A percentile compares a stretch with the other conserved stretches of the same genome.
Evolutionary conservation across 1,139 yeast genomes (phyloP).

Genomic region (Suhomyces atakaporum): DNA sequence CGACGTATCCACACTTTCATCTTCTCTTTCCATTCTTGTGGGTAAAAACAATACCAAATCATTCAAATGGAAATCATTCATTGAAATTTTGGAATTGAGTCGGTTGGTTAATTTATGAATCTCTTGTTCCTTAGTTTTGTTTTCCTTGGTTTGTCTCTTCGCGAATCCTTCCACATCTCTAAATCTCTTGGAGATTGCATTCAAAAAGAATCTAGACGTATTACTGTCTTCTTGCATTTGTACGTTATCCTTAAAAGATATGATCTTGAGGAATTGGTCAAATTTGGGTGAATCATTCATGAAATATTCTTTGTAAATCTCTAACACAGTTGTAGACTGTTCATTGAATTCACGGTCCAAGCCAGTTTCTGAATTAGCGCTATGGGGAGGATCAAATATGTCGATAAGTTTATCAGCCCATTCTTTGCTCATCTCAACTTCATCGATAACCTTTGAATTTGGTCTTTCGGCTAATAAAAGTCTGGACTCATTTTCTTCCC

Average conservation of each 20-base stretch:
- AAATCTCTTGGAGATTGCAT: slow-evolving; percentile 74
- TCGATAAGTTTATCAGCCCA: slow-evolving; percentile 34
- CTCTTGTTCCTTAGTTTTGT: slow-evolving; percentile 53
- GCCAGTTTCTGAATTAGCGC: slow-evolving; percentile 11
- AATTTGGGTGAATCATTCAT: slow-evolving; percentile 23
- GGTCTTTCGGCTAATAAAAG: slow-evolving; percentile 25
- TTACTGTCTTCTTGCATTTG: slow-evolving; percentile 26
- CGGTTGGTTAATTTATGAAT: slow-evolving; percentile 36
- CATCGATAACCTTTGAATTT: slow-evolving; percentile 32
- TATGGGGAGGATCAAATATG: slow-evolving; percentile 4
- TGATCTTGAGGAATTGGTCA: slow-evolving; percentile 25
- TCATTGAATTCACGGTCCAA: slow-evolving; percentile 17
- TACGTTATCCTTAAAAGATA: slow-evolving; percentile 43
- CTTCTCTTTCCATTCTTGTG: slow-evolving; percentile 51
- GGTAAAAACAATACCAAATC: slow-evolving; percentile 85
- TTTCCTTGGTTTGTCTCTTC: slow-evolving; percentile 78
- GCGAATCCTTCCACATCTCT: slow-evolving; percentile 92
- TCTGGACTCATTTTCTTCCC: slow-evolving; percentile 26
- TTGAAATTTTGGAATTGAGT: slow-evolving; percentile 56
- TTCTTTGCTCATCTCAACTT: slow-evolving; percentile 26
- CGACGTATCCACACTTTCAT: slow-evolving; percentile 14
- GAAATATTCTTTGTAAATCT: slow-evolving; percentile 23
- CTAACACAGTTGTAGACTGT: slow-evolving; percentile 22
- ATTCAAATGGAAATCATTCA: slow-evolving; percentile 63
- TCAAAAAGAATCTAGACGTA: slow-evolving; percentile 48